phyloP scores from a whole-genome alignment of 1,284 basidiomycete genomes.

The Fomitopsis betulina region DNA sequence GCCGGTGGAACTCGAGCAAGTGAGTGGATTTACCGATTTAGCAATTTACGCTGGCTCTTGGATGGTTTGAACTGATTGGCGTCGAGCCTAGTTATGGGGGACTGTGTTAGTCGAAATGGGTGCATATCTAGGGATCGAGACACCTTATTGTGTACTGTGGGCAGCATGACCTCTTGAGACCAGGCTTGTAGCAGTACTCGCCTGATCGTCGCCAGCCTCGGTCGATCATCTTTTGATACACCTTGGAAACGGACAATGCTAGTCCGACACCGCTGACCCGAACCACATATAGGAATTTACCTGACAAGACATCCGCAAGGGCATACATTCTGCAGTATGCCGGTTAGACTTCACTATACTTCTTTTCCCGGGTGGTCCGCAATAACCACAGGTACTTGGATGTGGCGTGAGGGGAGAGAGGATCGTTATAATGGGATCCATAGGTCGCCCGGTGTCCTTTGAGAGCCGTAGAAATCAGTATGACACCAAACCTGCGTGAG shows the following conservation, averaged over 20 bases:
- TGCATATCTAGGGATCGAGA: background rate
- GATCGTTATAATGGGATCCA: constrained; percentile 7
- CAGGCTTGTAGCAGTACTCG: constrained; percentile 79
- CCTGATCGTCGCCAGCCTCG: constrained; percentile 89
- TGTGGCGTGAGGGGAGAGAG: constrained; percentile 19
- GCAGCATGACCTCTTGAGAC: constrained; percentile 81
- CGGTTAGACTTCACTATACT: constrained; percentile 28
- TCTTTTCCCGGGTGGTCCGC: constrained; percentile 32
- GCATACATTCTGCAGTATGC: constrained; percentile 32
- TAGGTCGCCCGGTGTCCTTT: background rate
- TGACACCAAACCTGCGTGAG: no score
- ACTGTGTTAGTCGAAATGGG: background rate
- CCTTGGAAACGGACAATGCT: constrained; percentile 31
- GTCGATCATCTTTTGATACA: constrained; percentile 80
- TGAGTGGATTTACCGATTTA: constrained; percentile 47
- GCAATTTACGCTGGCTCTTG: constrained; percentile 75
- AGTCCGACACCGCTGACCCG: background rate
- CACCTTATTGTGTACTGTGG: constrained; percentile 90
- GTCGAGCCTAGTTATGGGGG: constrained; percentile 57
- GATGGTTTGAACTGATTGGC: constrained; percentile 66
- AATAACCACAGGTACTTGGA: constrained; percentile 39
- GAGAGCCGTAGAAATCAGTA: no score
- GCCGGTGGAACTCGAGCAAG: background rate
- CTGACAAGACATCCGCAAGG: constrained; percentile 42
- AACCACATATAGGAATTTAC: constrained; percentile 29